Conservation (phyloP, 805 yeast genomes). For the Wickerhamomyces bovis region DNA sequence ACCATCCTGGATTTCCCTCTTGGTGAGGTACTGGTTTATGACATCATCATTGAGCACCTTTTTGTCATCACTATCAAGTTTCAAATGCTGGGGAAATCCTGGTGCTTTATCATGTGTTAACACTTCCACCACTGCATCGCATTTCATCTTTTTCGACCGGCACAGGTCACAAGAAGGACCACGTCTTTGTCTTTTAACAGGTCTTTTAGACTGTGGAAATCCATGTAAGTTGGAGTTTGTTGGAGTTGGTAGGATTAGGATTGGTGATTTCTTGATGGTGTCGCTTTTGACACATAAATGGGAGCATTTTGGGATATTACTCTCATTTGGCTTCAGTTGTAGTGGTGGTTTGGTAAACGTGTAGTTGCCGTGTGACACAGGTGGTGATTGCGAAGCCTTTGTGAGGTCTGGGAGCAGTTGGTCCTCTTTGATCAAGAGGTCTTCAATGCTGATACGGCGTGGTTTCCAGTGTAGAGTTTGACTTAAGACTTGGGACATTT, state of each 20-base stretch:
- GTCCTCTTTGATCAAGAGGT: not conserved
- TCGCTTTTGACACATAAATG: not conserved
- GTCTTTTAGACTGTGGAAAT: not conserved
- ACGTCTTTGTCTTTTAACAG: slow-evolving; percentile 1
- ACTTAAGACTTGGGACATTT: not conserved
- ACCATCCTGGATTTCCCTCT: not conserved
- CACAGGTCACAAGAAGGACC: slow-evolving; percentile 9
- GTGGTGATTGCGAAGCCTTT: not conserved
- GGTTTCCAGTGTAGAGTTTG: not conserved
- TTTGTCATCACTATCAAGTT: not conserved
- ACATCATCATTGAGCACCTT: not conserved
- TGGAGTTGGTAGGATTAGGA: not conserved
- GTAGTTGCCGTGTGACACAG: not conserved
- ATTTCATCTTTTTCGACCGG: slow-evolving; percentile 6
- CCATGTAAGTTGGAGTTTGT: not conserved
- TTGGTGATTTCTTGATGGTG: not conserved
- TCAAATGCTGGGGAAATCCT: not conserved
- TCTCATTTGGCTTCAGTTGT: not conserved
- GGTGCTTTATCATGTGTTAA: not conserved
- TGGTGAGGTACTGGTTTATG: not conserved
- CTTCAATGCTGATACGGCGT: not conserved
- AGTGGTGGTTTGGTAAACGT: not conserved
- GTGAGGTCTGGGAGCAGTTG: not conserved
- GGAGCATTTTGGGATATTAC: not conserved
- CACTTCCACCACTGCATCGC: slow-evolving; percentile 6